These are phyloP conservation scores for Rhodotorula sp. DNA, from an alignment of 1,284 basidiomycete species.

Conservation along the genomic window DNA sequence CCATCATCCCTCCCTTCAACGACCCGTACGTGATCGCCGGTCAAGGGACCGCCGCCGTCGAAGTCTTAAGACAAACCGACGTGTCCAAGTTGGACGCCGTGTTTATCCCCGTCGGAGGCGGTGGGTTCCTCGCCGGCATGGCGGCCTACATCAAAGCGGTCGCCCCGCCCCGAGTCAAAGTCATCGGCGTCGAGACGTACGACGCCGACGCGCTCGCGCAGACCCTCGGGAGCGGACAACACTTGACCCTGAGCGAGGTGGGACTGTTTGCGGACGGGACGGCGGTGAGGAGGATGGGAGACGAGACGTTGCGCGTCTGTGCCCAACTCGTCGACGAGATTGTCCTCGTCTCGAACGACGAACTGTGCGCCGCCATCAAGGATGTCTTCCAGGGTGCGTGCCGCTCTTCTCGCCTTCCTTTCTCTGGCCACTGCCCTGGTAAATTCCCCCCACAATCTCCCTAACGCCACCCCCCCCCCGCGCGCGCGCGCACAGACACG, in stretches of 20 bases:
- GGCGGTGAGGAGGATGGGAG: constrained; percentile 93
- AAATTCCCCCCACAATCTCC: no score
- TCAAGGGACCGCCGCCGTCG: constrained; percentile 92
- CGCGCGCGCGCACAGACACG: constrained; percentile 63
- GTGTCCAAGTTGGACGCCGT: constrained; percentile 77
- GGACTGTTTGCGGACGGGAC: constrained; percentile 99
- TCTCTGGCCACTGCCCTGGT: no score
- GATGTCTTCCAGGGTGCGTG: constrained; percentile 89
- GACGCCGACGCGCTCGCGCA: constrained; percentile 91
- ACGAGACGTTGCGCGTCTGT: constrained; percentile 92
- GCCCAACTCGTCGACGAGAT: constrained; percentile 79
- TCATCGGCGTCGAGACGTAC: constrained; percentile 90
- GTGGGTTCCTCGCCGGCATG: constrained; percentile 86
- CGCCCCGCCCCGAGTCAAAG: constrained; percentile 75
- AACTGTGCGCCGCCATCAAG: constrained; percentile 98
- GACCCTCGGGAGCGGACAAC: constrained; percentile 72
- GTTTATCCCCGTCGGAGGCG: constrained; percentile 89
- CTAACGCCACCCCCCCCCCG: no score
- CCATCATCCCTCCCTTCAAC: constrained; percentile 96
- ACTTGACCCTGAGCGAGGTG: constrained; percentile 82
- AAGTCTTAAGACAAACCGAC: constrained; percentile 84
- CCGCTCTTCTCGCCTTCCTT: no score
- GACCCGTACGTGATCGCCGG: constrained; percentile 96
- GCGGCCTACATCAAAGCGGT: constrained; percentile 91
- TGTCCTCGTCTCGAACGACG: constrained; percentile 87